phyloP scores from a whole-genome alignment of 2,329 filamentous ascomycete genomes.

The Aureobasidium sp. region DNA sequence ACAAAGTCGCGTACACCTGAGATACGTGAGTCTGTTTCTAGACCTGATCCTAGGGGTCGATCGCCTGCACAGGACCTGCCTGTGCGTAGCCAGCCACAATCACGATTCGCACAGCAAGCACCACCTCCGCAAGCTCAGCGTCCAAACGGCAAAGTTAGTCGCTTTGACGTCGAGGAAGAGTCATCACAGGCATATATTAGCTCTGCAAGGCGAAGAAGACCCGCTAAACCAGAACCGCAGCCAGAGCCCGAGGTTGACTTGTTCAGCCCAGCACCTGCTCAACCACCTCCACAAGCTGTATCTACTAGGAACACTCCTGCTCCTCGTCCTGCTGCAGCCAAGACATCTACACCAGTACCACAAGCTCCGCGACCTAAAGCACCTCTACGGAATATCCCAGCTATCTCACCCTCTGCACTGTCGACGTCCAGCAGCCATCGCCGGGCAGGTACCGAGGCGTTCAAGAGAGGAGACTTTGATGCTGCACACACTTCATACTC shows the following conservation, averaged over 20 bases:
- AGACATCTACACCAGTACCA: conserved; percentile 19
- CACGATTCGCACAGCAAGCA: conserved; percentile 29
- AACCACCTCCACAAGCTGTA: background rate
- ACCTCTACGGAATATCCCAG: conserved; percentile 53
- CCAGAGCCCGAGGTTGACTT: conserved; percentile 26
- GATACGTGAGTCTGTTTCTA: background rate
- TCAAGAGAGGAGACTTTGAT: conserved; percentile 89
- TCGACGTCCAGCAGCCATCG: conserved; percentile 71
- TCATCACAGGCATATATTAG: conserved; percentile 78
- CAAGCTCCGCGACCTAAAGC: conserved; percentile 35
- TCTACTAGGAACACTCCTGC: conserved; percentile 7
- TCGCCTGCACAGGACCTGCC: conserved; percentile 26
- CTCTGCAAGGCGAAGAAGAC: conserved; percentile 69
- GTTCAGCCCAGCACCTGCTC: conserved; percentile 22
- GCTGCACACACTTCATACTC: conserved; percentile 78
- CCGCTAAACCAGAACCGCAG: conserved; percentile 32
- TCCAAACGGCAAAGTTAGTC: conserved; percentile 54
- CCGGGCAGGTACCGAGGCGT: conserved; percentile 73
- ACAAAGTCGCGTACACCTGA: conserved; percentile 24
- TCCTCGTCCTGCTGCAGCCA: background rate
- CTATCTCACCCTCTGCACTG: conserved; percentile 61
- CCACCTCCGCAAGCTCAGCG: conserved; percentile 27
- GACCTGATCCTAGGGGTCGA: conserved; percentile 16
- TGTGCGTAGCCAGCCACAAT: conserved; percentile 31
- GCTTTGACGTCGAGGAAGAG: conserved; percentile 70